Conservation (phyloP, 257 asterid genomes). For the Apocynum venetum region DNA sequence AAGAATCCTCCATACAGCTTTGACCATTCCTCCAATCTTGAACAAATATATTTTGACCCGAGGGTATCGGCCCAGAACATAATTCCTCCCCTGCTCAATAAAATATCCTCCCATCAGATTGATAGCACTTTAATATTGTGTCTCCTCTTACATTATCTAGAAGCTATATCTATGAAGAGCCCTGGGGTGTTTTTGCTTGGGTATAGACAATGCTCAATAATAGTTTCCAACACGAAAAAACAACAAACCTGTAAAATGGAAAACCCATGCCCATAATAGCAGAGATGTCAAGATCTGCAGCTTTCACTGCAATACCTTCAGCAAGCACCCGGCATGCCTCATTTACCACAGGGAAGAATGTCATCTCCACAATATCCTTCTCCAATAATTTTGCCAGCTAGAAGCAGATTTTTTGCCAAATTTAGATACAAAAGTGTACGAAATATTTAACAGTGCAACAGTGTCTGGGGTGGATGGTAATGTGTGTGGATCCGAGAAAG, state of each 20-base stretch:
- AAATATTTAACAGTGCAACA: neutral
- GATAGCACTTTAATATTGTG: neutral
- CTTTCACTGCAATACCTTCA: slow-evolving; percentile 85
- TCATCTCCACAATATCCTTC: slow-evolving; percentile 91
- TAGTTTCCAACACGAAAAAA: neutral
- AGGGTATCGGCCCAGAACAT: slow-evolving; percentile 89
- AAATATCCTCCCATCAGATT: neutral
- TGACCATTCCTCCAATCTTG: slow-evolving; percentile 81
- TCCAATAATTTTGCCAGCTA: slow-evolving; percentile 63
- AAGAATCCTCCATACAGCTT: slow-evolving; percentile 64
- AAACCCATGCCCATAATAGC: slow-evolving; percentile 98
- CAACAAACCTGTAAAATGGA: slow-evolving; percentile 79
- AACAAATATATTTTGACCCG: slow-evolving; percentile 80
- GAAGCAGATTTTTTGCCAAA: neutral
- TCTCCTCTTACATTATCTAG: neutral
- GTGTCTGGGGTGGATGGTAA: neutral
- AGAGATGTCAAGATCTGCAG: slow-evolving; percentile 91
- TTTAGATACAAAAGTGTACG: neutral
- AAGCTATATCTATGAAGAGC: neutral
- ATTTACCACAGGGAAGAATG: slow-evolving; percentile 87
- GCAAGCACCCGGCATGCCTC: slow-evolving; percentile 94
- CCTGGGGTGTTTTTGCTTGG: neutral
- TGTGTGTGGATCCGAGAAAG: neutral
- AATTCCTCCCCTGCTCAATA: slow-evolving; percentile 72
- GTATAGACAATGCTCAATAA: neutral